These are phyloP conservation scores for Herpotrichia juniperi DNA, from an alignment of 2,329 filamentous ascomycete genomes.

Conservation along the genomic window DNA sequence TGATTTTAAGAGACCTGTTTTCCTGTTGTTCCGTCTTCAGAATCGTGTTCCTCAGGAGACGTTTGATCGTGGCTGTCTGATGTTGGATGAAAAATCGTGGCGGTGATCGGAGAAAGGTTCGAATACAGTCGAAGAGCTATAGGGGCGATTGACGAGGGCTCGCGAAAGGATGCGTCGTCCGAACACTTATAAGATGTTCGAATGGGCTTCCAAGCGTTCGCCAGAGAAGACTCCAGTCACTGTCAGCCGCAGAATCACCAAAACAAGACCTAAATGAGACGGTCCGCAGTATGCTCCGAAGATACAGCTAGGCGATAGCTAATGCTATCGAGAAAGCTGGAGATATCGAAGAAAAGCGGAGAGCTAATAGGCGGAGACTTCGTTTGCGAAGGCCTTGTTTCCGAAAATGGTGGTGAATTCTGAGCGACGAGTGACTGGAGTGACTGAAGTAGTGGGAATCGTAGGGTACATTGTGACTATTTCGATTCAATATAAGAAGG, in stretches of 20 bases:
- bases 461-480: constrained; percentile 45
- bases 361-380: constrained; percentile 47
- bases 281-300: constrained; percentile 46
- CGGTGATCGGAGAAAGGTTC: constrained; percentile 4
- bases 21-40: constrained; percentile 27
- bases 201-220: constrained; percentile 39
- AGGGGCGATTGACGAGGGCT: constrained; percentile 35
- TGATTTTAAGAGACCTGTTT: constrained; percentile 32
- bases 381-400: constrained; percentile 48
- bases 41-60: constrained; percentile 16
- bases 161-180: constrained; percentile 34
- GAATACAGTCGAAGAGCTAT: constrained; percentile 17
- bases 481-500: constrained; percentile 30
- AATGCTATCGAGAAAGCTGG: constrained; percentile 41
- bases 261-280: constrained; percentile 47
- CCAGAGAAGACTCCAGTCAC: constrained; percentile 49
- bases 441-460: constrained; percentile 48
- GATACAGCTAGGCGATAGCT: constrained; percentile 41
- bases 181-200: constrained; percentile 40
- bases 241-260: constrained; percentile 52
- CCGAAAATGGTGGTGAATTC: constrained; percentile 41
- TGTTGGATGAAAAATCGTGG: not conserved
- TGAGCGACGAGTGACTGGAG: constrained; percentile 53
- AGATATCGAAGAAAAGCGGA: constrained; percentile 38
- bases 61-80: not conserved